Percentiles rank a stretch among this genome's conserved stretches.
phyloP scores from a whole-genome alignment of 2,329 filamentous ascomycete species.

The Raffaelea ambrosiae region DNA sequence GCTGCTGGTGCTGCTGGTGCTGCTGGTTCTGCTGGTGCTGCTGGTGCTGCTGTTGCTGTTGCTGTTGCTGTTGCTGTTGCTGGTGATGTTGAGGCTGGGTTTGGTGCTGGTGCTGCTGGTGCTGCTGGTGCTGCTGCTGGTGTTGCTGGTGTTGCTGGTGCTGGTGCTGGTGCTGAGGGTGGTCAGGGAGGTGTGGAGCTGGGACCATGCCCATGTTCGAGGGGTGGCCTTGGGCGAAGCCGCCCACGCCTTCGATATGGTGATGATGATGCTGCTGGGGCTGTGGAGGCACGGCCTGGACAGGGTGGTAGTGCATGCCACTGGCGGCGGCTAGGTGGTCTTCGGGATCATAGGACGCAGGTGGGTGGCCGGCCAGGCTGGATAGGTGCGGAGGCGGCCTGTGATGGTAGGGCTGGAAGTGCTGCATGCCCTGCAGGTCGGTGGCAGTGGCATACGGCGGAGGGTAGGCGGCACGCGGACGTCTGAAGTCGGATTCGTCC shows the following conservation, averaged over 20 bases:
- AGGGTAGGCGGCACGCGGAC: constrained; percentile 8
- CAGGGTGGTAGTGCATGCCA: constrained; percentile 26
- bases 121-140: constrained; percentile 2
- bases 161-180: constrained; percentile 6
- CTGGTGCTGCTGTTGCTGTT: constrained; percentile 1
- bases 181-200: not conserved
- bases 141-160: constrained; percentile 5
- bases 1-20: too few species aligned
- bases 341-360: constrained; percentile 26
- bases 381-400: constrained; percentile 26
- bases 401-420: constrained; percentile 6
- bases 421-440: constrained; percentile 1
- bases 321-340: constrained; percentile 15
- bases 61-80: constrained; percentile 4
- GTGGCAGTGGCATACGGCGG: constrained; percentile 11
- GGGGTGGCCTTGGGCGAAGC: not conserved
- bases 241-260: not conserved
- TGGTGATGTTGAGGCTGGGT: not conserved
- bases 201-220: not conserved
- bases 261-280: constrained; percentile 1
- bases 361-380: constrained; percentile 26
- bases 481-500: constrained; percentile 23
- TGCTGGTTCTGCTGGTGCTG: too few species aligned
- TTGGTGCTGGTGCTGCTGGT: not conserved
- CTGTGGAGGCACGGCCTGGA: not conserved